phyloP scores from a whole-genome alignment of 164 flowering plant species.

The Vitis rupestris region DNA sequence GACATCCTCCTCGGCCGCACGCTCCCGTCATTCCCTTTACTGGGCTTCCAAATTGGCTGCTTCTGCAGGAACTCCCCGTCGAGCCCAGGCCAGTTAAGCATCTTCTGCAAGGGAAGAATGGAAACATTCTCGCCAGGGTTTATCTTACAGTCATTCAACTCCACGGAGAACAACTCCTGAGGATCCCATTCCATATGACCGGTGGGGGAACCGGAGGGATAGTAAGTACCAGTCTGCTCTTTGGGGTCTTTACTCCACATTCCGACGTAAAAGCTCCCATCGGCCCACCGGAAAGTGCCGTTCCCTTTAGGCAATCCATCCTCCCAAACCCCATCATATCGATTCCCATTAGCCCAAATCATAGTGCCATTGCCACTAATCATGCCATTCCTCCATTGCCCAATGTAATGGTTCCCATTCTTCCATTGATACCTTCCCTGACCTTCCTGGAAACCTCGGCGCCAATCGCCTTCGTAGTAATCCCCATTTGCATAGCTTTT shows the following conservation, averaged over 20 bases:
- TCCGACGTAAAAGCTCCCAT: constrained; percentile 75
- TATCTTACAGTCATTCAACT: constrained; percentile 34
- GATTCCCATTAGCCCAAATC: constrained; percentile 60
- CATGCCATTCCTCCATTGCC: constrained; percentile 60
- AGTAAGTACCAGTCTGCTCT: constrained; percentile 64
- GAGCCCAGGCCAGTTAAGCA: constrained; percentile 30
- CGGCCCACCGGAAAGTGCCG: constrained; percentile 58
- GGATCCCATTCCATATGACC: constrained; percentile 46
- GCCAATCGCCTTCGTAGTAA: constrained; percentile 82
- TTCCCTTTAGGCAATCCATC: constrained; percentile 66
- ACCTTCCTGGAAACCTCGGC: constrained; percentile 69
- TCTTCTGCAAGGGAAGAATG: constrained; percentile 51
- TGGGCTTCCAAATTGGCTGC: constrained; percentile 10
- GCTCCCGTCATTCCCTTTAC: constrained; percentile 4
- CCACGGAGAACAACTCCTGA: constrained; percentile 30
- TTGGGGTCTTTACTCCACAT: constrained; percentile 61
- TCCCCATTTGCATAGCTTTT: constrained; percentile 68
- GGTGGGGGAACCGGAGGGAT: constrained; percentile 36
- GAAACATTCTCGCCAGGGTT: constrained; percentile 32
- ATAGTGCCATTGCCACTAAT: constrained; percentile 56
- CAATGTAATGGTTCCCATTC: constrained; percentile 56
- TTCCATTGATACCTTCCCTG: constrained; percentile 73
- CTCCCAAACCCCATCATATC: constrained; percentile 72
- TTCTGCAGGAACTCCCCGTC: constrained; percentile 20
- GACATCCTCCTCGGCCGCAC: constrained; percentile 25